A percentile compares a stretch with the other conserved stretches of the same genome.
phyloP scores from a whole-genome alignment of 345 rosid species.

The Luvunga scandens region DNA sequence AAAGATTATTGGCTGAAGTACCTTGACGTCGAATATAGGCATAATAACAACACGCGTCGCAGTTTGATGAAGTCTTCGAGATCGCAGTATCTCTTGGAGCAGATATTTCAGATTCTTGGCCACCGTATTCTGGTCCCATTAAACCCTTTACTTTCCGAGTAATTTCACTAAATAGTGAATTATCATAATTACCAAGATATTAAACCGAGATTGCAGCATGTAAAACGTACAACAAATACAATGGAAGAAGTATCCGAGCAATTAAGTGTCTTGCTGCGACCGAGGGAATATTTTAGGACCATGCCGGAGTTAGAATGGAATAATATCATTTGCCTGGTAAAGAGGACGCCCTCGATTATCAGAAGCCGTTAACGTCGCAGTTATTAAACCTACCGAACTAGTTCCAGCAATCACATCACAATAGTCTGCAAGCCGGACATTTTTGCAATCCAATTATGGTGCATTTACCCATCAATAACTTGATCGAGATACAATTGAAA shows the following conservation, averaged over 20 bases:
- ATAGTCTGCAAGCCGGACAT: slow-evolving; percentile 13
- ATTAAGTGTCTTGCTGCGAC: neutral
- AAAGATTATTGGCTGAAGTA: slow-evolving; percentile 22
- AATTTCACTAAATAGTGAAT: neutral
- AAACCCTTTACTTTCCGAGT: slow-evolving; percentile 1
- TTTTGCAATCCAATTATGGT: slow-evolving; percentile 7
- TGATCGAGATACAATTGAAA: fast-evolving
- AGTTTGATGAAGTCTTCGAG: slow-evolving; percentile 10
- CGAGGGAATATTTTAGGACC: slow-evolving; percentile 18
- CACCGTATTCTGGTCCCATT: slow-evolving; percentile 21
- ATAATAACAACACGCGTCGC: slow-evolving; percentile 16
- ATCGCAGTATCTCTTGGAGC: neutral
- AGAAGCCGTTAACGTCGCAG: slow-evolving; percentile 20
- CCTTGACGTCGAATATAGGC: slow-evolving; percentile 20
- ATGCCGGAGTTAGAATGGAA: slow-evolving; percentile 17
- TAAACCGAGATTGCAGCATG: neutral
- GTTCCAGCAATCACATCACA: slow-evolving; percentile 25
- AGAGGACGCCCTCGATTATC: slow-evolving; percentile 11
- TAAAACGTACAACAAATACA: neutral
- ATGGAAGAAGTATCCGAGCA: neutral
- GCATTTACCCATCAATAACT: too few species aligned
- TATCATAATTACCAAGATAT: neutral
- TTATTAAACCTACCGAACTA: slow-evolving; percentile 18
- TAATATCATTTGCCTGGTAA: slow-evolving; percentile 12
- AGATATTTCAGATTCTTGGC: neutral